Conservation (phyloP, 345 rosid genomes). For the Camelina hispida region DNA sequence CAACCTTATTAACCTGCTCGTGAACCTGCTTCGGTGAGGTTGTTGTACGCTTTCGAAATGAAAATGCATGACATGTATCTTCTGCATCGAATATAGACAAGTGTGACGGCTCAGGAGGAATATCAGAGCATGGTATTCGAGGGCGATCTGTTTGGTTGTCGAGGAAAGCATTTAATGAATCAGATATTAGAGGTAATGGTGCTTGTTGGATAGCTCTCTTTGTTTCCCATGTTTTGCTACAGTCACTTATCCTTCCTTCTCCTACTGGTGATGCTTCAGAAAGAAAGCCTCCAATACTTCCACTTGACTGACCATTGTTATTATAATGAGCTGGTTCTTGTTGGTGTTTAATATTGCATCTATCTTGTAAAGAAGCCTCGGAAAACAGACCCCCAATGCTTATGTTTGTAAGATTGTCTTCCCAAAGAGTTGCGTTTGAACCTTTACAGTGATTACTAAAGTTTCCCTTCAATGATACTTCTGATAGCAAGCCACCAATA, state of each 20-base stretch:
- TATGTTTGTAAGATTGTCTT: conserved; percentile 62
- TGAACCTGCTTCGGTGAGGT: conserved; percentile 43
- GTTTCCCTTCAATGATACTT: conserved; percentile 73
- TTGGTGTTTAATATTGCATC: conserved; percentile 31
- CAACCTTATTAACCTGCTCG: conserved; percentile 17
- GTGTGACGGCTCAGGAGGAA: conserved; percentile 44
- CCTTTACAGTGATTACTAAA: conserved; percentile 39
- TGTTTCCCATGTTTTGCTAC: conserved; percentile 26
- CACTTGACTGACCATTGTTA: conserved; percentile 24
- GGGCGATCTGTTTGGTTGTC: conserved; percentile 49
- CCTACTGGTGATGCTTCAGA: conserved; percentile 31
- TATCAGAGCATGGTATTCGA: conserved; percentile 46
- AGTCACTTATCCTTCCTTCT: conserved; percentile 27
- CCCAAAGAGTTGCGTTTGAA: conserved; percentile 63
- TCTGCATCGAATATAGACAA: conserved; percentile 92
- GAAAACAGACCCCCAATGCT: conserved; percentile 88
- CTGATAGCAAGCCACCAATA: conserved; percentile 82
- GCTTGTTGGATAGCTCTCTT: conserved; percentile 36
- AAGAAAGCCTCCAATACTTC: conserved; percentile 10
- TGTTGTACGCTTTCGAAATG: conserved; percentile 49
- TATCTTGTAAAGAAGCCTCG: conserved; percentile 76
- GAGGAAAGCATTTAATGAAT: conserved; percentile 79
- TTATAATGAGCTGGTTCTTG: conserved; percentile 48
- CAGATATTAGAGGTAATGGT: conserved; percentile 63
- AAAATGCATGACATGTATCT: conserved; percentile 89